Evolutionary conservation across 805 yeast genomes (phyloP).

Genomic region (Saccharomyces kudriavzevii): DNA sequence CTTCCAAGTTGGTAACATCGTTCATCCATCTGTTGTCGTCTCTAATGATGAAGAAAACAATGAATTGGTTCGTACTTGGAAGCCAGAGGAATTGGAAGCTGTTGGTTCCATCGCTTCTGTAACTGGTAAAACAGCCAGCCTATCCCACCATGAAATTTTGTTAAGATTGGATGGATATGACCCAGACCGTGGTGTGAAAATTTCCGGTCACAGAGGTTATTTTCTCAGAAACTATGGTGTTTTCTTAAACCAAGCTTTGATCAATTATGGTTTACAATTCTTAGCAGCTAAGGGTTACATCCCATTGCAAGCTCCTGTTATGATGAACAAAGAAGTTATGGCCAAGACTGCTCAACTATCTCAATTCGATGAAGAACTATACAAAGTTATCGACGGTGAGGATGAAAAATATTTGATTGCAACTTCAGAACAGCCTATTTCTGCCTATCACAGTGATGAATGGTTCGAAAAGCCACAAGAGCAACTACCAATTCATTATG

Average conservation of each 20-base stretch:
- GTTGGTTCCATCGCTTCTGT: constrained; percentile 65
- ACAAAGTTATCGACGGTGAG: constrained; percentile 93
- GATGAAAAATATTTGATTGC: constrained; percentile 98
- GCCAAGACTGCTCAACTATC: constrained; percentile 98
- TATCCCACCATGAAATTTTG: constrained; percentile 93
- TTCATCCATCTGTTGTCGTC: constrained; percentile 83
- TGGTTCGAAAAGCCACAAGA: constrained; percentile 98
- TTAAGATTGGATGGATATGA: constrained; percentile 95
- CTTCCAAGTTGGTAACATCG: constrained; percentile 85
- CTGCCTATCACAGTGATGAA: constrained; percentile 94
- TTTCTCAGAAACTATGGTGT: constrained; percentile 93
- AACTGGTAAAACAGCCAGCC: constrained; percentile 63
- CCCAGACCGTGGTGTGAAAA: constrained; percentile 96
- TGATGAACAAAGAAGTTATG: constrained; percentile 99
- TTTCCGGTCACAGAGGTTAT: constrained; percentile 98
- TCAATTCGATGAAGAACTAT: constrained; percentile 94
- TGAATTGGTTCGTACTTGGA: constrained; percentile 80
- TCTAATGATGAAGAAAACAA: constrained; percentile 88
- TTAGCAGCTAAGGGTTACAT: constrained; percentile 70
- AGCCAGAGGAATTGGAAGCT: constrained; percentile 58
- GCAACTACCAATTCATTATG: constrained; percentile 93
- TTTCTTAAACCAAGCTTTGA: constrained; percentile 93
- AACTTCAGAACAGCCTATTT: constrained; percentile 97
- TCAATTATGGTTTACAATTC: constrained; percentile 88
- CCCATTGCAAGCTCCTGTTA: constrained; percentile 96